Percentiles rank a stretch among this genome's conserved stretches.
These are phyloP conservation scores for Moricandia arvensis DNA, from an alignment of 345 rosid genomes.

Conservation along the genomic window DNA sequence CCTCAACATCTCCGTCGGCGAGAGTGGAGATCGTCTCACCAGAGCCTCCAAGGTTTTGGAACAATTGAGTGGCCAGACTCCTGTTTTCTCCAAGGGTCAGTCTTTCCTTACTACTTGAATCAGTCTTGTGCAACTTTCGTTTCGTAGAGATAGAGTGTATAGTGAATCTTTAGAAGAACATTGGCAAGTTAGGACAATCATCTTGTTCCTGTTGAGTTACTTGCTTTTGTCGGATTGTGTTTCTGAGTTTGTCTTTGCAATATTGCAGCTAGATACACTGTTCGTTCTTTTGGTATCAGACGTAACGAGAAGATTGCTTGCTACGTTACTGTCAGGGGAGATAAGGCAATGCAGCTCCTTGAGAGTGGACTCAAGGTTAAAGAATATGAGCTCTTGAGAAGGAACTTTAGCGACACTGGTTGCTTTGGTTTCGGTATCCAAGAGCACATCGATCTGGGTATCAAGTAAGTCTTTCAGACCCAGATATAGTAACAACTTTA, in stretches of 20 bases:
- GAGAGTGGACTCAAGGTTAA: slow-evolving; percentile 92
- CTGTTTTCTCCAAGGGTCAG: slow-evolving; percentile 86
- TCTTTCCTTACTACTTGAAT: neutral
- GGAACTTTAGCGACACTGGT: slow-evolving; percentile 93
- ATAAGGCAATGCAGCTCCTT: slow-evolving; percentile 91
- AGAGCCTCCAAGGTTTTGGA: slow-evolving; percentile 87
- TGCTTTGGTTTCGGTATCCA: slow-evolving; percentile 95
- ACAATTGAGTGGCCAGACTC: slow-evolving; percentile 80
- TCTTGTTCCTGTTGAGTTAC: neutral
- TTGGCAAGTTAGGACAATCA: neutral
- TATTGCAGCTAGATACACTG: slow-evolving; percentile 82
- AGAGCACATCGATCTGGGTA: slow-evolving; percentile 94
- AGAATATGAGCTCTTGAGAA: slow-evolving; percentile 84
- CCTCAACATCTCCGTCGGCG: slow-evolving; percentile 86
- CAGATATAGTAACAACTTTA: neutral
- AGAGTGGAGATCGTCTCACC: slow-evolving; percentile 89
- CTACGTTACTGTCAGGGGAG: slow-evolving; percentile 92
- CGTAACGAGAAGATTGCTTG: slow-evolving; percentile 97
- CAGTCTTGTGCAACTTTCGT: too few species aligned
- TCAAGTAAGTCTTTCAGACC: slow-evolving; percentile 55
- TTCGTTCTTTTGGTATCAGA: slow-evolving; percentile 88
- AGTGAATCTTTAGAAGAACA: neutral
- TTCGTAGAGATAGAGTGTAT: neutral
- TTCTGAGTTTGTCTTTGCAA: neutral
- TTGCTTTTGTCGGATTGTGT: neutral